Percentiles rank a stretch among this genome's conserved stretches.
Evolutionary conservation across 192 early-diverging fungal genomes (phyloP).

Genomic region (Backusella westeae): DNA sequence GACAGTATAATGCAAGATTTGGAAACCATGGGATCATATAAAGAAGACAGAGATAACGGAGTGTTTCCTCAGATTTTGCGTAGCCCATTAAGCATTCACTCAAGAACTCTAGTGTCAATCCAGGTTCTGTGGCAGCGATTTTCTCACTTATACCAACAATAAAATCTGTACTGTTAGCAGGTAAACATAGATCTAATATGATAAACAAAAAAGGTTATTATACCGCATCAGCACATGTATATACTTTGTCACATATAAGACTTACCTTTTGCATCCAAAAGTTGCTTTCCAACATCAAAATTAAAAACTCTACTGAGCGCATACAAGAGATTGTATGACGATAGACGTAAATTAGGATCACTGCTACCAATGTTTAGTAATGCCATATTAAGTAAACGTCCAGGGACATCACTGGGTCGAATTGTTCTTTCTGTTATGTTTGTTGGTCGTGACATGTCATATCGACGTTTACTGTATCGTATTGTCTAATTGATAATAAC

Average conservation of each 20-base stretch:
- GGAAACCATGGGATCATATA: conserved; percentile 87
- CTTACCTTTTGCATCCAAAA: conserved; percentile 65
- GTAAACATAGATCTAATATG: conserved; percentile 71
- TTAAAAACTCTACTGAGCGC: conserved; percentile 74
- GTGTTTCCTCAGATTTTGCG: conserved; percentile 56
- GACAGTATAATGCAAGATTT: conserved; percentile 63
- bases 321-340: conserved; percentile 86
- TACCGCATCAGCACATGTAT: background rate
- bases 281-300: conserved; percentile 74
- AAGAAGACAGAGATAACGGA: conserved; percentile 76
- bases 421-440: conserved; percentile 64
- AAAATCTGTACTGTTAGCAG: conserved; percentile 80
- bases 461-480: conserved; percentile 63
- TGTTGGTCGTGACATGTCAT: conserved; percentile 55
- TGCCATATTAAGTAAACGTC: conserved; percentile 90
- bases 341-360: conserved; percentile 71
- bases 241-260: background rate
- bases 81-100: conserved; percentile 79
- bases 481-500: conserved; percentile 44
- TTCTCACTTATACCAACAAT: conserved; percentile 73
- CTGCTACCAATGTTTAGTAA: conserved; percentile 80
- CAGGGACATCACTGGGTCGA: conserved; percentile 83
- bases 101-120: conserved; percentile 86
- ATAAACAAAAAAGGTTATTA: background rate
- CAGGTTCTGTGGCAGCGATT: conserved; percentile 65